These are phyloP conservation scores for Sugiyamaella chiloensis DNA, from an alignment of 805 yeast genomes.

Conservation along the genomic window DNA sequence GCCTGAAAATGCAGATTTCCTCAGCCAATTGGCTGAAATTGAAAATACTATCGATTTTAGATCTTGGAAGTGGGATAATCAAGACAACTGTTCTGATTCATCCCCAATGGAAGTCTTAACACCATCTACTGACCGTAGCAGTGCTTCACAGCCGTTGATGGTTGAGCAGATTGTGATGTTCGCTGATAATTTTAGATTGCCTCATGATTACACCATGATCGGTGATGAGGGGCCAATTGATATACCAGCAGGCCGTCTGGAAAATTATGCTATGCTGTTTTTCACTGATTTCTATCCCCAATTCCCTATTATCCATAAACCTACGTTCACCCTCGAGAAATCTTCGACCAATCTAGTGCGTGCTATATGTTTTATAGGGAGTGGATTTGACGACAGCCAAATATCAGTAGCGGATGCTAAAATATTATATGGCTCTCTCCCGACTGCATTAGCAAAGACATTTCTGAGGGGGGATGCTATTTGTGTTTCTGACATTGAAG, in stretches of 20 bases:
- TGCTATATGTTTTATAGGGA: conserved; percentile 2
- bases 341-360: background rate
- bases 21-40: background rate
- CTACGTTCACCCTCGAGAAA: background rate
- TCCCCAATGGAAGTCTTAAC: background rate
- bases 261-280: background rate
- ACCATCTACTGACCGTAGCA: background rate
- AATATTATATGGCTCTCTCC: background rate
- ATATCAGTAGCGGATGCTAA: conserved; percentile 1
- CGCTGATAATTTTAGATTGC: background rate
- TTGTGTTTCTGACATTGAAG: background rate
- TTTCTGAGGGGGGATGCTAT: background rate
- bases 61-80: background rate
- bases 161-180: background rate
- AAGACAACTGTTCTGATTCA: too few species aligned
- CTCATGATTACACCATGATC: background rate
- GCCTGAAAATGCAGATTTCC: background rate
- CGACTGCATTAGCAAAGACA: background rate
- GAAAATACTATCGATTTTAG: background rate
- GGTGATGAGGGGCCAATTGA: background rate
- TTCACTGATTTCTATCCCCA: background rate
- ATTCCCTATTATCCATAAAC: background rate
- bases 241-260: background rate
- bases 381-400: background rate
- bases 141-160: background rate